Base-by-base conservation (phyloP, 352 stramenopile genomes). In the Phytophthora quininea region DNA sequence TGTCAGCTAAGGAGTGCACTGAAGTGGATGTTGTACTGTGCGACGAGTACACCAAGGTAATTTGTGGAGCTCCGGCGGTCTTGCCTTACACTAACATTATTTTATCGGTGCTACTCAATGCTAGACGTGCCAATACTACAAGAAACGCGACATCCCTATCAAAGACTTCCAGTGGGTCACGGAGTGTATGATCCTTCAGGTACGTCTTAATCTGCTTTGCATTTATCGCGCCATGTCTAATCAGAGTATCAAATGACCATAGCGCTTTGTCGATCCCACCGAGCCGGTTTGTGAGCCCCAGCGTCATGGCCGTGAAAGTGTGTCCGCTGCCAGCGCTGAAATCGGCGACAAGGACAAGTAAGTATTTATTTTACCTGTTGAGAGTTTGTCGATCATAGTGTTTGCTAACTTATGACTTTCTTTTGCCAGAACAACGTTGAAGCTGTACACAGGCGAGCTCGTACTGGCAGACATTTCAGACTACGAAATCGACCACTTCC, bases 121-220 rank as follows among this genome's bases (percentile, higher is more conserved):
- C 3, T 47, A 93, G 86, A 76, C 71, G 14, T 92, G 83, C 48
- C 71, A 83, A 31, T 81, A 81, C 19, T 87, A 86, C 57, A 71
- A 71, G 29, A 85, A 69, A 9, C 71, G 77, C 33, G 51, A 66
- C 4, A 47, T 84, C 7, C 65, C 69, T 0, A 66, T 91, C 31
- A 90, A 89, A 58, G 82, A 74, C n/a, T 92, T 91, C 30, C 73
- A 84, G 33, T 95, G 87, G 87, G 80, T 92, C 12, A 91, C 83
- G 3, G 87, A 95, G 57, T 95, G 87, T 59, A 80, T 95, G 54
- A 84, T 95, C 57, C 73, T 91, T 30, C 83, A 92, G 78, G 86
- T 95, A 76, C 27, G 56, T 46, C 4, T 9, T 37, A 37, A 15
- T 58, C 12, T 6, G 29, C 43, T 49, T 12, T 29, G 14, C 6